Evolutionary conservation across 1,284 basidiomycete species (phyloP), one percentile per base, ranked within the genome.

Genomic region (Melanopsichium pennsylvanicum): DNA sequence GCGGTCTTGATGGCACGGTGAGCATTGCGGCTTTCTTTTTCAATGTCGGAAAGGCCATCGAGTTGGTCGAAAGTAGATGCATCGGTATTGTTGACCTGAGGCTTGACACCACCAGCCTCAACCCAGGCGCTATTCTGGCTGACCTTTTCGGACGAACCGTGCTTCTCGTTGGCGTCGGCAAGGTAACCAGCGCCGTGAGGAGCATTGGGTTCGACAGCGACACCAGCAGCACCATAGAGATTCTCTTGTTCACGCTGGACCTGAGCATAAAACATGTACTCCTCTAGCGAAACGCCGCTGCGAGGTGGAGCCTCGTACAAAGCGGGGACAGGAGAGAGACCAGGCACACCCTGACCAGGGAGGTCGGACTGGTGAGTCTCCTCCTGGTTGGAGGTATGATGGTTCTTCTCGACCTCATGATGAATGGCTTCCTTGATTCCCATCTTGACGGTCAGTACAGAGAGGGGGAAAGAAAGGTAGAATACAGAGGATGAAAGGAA

Each of bases 251-350:
- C 59, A 19, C 66, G 66, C 50, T 69, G 66, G 39, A 69, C 48
- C 32, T 56, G 59, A 15, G 66, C 66, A 22, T 61, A 69, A 43
- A 62, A 62, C 52, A 62, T 57, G 59, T 69, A 69, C 55, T 69
- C 66, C 38, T 69, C 66, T 16, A 69, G 50, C 15, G 50, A 40
- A 27, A 61, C 29, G 8, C 32, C 50, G 27, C 26, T 27, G 41
- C 31, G 37, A 35, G 42, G 23, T 8, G 56, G 48, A 0, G 38
- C 57, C 29, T 67, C 57, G 44, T 67, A 67, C 16, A 56, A 35
- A 13, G 63, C 63, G 19, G 63, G 63, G 2, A 67, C 57, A 18
- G 63, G 63, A 8, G 42, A 31, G 8, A 57, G 43, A 36, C 63
- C 63, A 13, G 63, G 51, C 12, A 21, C 57, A 22, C 63, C 63